phyloP scores from a whole-genome alignment of 2,329 filamentous ascomycete species.

The Nectriaceae sp. region DNA sequence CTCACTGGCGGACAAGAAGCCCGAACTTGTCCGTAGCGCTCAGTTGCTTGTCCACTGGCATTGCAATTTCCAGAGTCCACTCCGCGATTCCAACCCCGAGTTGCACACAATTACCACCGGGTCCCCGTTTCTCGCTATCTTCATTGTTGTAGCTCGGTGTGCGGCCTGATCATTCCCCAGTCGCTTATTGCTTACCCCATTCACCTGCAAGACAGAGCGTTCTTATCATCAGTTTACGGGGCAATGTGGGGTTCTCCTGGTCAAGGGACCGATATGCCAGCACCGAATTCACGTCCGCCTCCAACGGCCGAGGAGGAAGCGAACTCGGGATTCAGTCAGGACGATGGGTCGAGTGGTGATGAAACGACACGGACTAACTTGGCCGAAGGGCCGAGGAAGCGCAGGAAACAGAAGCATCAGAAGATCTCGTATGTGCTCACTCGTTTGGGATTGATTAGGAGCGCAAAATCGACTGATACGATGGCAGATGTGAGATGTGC shows the following conservation, averaged over 20 bases:
- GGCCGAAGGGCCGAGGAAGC: conserved; percentile 35
- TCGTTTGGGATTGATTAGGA: conserved; percentile 1
- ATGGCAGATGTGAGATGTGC: conserved; percentile 43
- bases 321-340: conserved; percentile 38
- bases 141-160: too few relatives aligned
- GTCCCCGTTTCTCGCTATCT: not conserved
- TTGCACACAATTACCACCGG: not conserved
- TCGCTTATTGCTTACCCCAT: not conserved
- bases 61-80: not conserved
- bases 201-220: not conserved
- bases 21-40: not conserved
- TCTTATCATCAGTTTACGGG: not conserved
- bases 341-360: conserved; percentile 40
- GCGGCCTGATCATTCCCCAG: not conserved
- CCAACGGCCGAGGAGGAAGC: conserved; percentile 38
- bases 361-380: conserved; percentile 28
- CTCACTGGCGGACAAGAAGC: not conserved
- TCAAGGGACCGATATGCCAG: conserved; percentile 27
- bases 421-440: conserved; percentile 44
- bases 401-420: conserved; percentile 42
- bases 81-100: not conserved
- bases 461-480: not conserved
- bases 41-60: not conserved
- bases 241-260: conserved; percentile 32
- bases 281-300: conserved; percentile 26